phyloP scores from a whole-genome alignment of 306 rosid species.

The Citrullus amarus region DNA sequence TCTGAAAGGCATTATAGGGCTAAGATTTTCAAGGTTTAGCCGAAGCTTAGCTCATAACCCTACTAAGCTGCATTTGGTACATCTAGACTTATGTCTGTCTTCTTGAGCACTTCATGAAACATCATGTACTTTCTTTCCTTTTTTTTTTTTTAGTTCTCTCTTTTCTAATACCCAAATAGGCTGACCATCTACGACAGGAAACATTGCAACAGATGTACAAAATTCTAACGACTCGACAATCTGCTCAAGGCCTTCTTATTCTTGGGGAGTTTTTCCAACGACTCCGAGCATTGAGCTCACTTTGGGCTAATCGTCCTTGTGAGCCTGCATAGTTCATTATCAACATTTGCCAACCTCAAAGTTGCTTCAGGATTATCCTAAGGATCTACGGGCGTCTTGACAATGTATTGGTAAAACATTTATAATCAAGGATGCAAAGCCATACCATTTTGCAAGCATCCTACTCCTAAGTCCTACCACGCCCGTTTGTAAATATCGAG shows the following conservation, averaged over 20 bases:
- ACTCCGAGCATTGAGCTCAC: conserved; percentile 63
- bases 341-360: conserved; percentile 12
- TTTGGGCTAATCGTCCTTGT: conserved; percentile 50
- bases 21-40: no score
- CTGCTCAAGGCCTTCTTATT: conserved; percentile 57
- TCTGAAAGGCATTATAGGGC: not conserved
- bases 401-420: not conserved
- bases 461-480: not conserved
- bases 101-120: not conserved
- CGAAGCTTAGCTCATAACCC: not conserved
- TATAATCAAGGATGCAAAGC: not conserved
- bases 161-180: conserved; percentile 36
- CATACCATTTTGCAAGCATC: not conserved
- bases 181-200: conserved; percentile 73
- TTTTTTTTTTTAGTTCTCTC: not conserved
- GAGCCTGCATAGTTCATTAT: conserved; percentile 34
- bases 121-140: no score
- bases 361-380: not conserved
- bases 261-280: conserved; percentile 82
- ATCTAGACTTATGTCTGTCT: not conserved
- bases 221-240: conserved; percentile 60
- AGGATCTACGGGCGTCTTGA: not conserved
- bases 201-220: conserved; percentile 62
- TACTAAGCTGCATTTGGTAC: not conserved
- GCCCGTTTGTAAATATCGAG: conserved; percentile 5